These are phyloP conservation scores for Zelopaecilomyces penicillatus DNA, from an alignment of 2,329 filamentous ascomycete species.

Conservation along the genomic window DNA sequence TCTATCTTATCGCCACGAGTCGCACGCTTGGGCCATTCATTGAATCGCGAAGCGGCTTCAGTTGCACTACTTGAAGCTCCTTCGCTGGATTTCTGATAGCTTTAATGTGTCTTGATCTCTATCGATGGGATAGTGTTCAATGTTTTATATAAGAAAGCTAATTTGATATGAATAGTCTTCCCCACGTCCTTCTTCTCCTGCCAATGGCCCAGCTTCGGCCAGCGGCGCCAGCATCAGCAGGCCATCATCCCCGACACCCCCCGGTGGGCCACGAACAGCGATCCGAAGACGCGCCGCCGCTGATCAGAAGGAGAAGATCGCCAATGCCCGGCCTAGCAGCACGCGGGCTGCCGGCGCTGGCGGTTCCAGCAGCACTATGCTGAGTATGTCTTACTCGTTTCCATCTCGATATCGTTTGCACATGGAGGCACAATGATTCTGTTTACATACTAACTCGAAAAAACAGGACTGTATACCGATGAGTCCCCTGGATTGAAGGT, in stretches of 20 bases:
- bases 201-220: conserved; percentile 46
- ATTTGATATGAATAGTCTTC: conserved; percentile 38
- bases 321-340: conserved; percentile 86
- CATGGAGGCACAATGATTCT: too few relatives aligned
- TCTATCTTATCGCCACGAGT: too few relatives aligned
- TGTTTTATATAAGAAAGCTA: background rate
- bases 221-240: conserved; percentile 65
- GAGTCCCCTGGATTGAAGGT: conserved; percentile 97
- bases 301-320: conserved; percentile 94
- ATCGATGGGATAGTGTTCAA: too few relatives aligned
- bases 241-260: conserved; percentile 77
- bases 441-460: too few relatives aligned
- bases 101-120: too few relatives aligned
- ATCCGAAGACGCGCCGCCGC: conserved; percentile 92
- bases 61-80: too few relatives aligned
- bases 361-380: conserved; percentile 95
- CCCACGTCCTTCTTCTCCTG: conserved; percentile 52
- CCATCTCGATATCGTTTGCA: too few relatives aligned
- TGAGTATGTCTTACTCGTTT: conserved; percentile 56
- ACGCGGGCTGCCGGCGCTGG: conserved; percentile 90
- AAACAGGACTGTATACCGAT: conserved; percentile 83
- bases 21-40: too few relatives aligned
- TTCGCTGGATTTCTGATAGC: too few relatives aligned
- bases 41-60: too few relatives aligned
- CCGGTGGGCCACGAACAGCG: conserved; percentile 88